Conservation (phyloP, 495 filamentous ascomycete genomes). For the Hypoxylon fragiforme region DNA sequence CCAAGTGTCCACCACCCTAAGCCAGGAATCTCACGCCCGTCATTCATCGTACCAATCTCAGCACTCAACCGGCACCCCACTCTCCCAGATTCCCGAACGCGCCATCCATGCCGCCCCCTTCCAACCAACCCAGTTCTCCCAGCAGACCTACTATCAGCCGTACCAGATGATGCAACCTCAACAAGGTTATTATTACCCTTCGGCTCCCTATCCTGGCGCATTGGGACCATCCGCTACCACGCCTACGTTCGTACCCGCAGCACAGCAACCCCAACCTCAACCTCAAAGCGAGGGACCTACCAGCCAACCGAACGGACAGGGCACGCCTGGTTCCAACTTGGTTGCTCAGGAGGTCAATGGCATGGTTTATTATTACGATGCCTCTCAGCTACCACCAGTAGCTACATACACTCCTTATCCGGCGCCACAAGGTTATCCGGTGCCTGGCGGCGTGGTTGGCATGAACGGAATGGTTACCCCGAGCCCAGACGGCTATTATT, state of each 20-base stretch:
- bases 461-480: slow-evolving; percentile 85
- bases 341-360: slow-evolving; percentile 92
- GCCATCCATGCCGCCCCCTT: slow-evolving; percentile 92
- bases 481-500: slow-evolving; percentile 70
- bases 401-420: slow-evolving; percentile 55
- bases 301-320: slow-evolving; percentile 47
- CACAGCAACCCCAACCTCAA: slow-evolving; percentile 55
- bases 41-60: slow-evolving; percentile 78
- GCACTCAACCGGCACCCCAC: slow-evolving; percentile 76
- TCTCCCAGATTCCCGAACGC: slow-evolving; percentile 93
- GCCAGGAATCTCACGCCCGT: slow-evolving; percentile 65
- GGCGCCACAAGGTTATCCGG: slow-evolving; percentile 52
- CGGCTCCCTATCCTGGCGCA: slow-evolving; percentile 57
- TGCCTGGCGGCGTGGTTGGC: slow-evolving; percentile 62
- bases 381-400: slow-evolving; percentile 66
- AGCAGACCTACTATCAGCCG: slow-evolving; percentile 65
- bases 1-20: slow-evolving; percentile 62
- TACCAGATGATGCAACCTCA: slow-evolving; percentile 56
- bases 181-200: slow-evolving; percentile 60
- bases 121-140: slow-evolving; percentile 72
- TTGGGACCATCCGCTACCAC: slow-evolving; percentile 58
- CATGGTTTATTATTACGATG: slow-evolving; percentile 93
- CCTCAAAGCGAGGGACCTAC: slow-evolving; percentile 49
- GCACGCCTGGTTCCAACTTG: slow-evolving; percentile 59
- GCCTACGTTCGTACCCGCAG: slow-evolving; percentile 60